Evolutionary conservation across 2,329 filamentous ascomycete genomes (phyloP).

Genomic region (Aspergillus aculeatus): DNA sequence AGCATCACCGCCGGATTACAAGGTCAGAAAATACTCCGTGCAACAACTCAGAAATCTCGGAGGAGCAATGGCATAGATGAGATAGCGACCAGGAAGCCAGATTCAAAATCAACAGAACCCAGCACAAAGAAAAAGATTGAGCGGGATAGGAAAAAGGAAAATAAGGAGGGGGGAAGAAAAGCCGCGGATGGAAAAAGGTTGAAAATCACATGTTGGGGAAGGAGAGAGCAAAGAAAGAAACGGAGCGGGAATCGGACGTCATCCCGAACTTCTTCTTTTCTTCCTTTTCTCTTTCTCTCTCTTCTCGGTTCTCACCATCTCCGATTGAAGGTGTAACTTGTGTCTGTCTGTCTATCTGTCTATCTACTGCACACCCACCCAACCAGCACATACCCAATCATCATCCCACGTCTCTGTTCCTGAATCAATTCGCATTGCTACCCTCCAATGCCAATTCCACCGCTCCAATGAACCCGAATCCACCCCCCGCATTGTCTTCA

Average conservation of each 20-base stretch:
- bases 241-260: slow-evolving; percentile 1
- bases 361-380: too few species aligned
- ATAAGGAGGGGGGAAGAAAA: neutral
- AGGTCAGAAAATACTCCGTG: neutral
- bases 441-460: slow-evolving; percentile 5
- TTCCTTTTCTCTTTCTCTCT: neutral
- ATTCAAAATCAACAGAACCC: neutral
- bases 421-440: neutral
- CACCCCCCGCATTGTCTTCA: slow-evolving; percentile 11
- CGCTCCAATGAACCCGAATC: slow-evolving; percentile 31
- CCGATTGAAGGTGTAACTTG: too few species aligned
- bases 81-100: neutral
- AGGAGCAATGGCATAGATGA: slow-evolving; percentile 3
- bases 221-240: neutral
- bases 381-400: too few species aligned
- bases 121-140: too few species aligned
- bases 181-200: neutral
- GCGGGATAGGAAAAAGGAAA: neutral
- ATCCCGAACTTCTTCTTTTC: neutral
- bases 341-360: too few species aligned
- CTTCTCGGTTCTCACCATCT: neutral
- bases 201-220: slow-evolving; percentile 15
- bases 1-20: slow-evolving; percentile 24
- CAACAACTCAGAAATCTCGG: too few species aligned
- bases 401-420: too few species aligned